Conservation (phyloP, 768 basidiomycete genomes). For the Amanita rimosa region DNA sequence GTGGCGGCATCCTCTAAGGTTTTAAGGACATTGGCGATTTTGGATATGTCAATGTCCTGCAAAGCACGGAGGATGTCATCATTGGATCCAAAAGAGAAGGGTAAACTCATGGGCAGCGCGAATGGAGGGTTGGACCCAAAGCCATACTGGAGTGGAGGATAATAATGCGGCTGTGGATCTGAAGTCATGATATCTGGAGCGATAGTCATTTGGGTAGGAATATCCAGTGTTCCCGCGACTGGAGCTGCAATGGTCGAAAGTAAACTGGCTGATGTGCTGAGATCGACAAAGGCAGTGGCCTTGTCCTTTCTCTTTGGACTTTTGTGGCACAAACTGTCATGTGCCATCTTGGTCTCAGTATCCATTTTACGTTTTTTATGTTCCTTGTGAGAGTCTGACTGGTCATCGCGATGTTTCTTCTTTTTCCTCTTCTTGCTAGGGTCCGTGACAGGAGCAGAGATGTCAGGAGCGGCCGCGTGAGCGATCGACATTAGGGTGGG, state of each 20-base stretch:
- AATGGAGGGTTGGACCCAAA: conserved; percentile 12
- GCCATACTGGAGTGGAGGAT: not conserved
- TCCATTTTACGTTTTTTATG: conserved; percentile 22
- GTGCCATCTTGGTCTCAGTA: not conserved
- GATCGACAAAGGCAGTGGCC: conserved; percentile 12
- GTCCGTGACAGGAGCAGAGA: conserved; percentile 11
- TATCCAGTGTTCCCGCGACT: conserved; percentile 37
- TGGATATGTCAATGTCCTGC: conserved; percentile 63
- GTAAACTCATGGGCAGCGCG: conserved; percentile 7
- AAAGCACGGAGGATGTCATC: conserved; percentile 67
- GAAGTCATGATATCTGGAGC: conserved; percentile 2
- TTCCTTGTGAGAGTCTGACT: conserved; percentile 15
- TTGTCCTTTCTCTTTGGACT: conserved; percentile 16
- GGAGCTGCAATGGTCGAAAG: conserved; percentile 58
- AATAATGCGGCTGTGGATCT: conserved; percentile 14
- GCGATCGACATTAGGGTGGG: conserved; percentile 32
- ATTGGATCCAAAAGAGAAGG: conserved; percentile 39
- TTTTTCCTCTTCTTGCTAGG: conserved; percentile 27
- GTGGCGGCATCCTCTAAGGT: conserved; percentile 49
- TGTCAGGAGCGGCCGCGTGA: conserved; percentile 11
- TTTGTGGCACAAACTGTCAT: conserved; percentile 3
- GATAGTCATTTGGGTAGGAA: conserved; percentile 1
- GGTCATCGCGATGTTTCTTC: conserved; percentile 22
- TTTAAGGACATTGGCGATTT: conserved; percentile 57
- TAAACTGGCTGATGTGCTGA: conserved; percentile 34